Base-by-base conservation (phyloP, 441 rosid species). In the Syzygium syzygioides region DNA sequence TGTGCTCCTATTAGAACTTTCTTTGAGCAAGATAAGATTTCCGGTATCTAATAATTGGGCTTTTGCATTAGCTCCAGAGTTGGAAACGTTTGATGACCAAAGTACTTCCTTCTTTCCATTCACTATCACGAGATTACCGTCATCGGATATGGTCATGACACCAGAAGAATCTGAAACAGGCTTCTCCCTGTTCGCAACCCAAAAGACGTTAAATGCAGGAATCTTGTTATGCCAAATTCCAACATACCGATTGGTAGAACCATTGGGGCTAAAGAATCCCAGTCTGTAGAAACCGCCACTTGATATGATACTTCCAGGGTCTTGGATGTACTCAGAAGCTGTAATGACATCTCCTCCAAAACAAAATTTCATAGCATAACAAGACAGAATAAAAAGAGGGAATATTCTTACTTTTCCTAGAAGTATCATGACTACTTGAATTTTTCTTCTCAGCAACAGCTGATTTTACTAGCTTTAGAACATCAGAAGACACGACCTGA, bases 111-210 rank as follows among this genome's bases (percentile, higher is more conserved):
- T n/a, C 56, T 68, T 37, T n/a, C 80, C 80, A 32, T 53, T 53
- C 79, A 66, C 7, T 41, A 87, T 66, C 55, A 62, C 57, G 0
- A 64, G 71, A 54, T 87, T 87, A 26, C 84, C 62, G 4, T 23
- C 37, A n/a, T 32, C 2, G 18, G 48, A 64, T 17, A 64, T 23
- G 79, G 55, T 57, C 56, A 64, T 25, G n/a, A 34, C 3, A 0
- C 84, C 84, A 17, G 84, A 50, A 6, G 79, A 86, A 52, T 64
- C 56, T 20, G 18, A 10, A 60, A 87, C 56, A 25, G 83, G 84
- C 48, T 52, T 66, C 18, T 50, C 88, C 84, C 83, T 50, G 60
- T 87, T 87, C 41, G 88, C 88, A 18, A 87, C 84, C 84, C 88
- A 87, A 19, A 87, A 30, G 14, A 66, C 80, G 6, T 52, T 66